Evolutionary conservation across 192 early-diverging fungal species (phyloP).

Genomic region (Dissophora globulifera): DNA sequence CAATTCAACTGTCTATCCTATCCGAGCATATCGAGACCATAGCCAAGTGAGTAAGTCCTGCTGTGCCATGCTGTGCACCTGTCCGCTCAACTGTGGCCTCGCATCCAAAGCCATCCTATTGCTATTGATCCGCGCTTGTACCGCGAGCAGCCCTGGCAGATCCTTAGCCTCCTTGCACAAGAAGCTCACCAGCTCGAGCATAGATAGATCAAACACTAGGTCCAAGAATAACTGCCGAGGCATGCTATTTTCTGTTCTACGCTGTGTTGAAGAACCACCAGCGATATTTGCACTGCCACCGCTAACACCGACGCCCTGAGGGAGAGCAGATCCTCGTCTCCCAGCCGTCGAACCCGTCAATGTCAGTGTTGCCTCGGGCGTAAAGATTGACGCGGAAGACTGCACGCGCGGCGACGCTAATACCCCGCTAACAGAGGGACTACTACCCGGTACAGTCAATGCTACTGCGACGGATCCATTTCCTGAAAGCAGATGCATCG

Average conservation of each 20-base stretch:
- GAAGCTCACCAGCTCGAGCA: conserved; percentile 34
- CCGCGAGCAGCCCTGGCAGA: not conserved
- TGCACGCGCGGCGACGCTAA: conserved; percentile 2
- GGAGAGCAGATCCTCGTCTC: too few species aligned
- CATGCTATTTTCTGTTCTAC: not conserved
- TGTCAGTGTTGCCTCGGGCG: not conserved
- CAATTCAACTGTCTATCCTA: conserved; percentile 14
- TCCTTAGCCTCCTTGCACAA: conserved; percentile 31
- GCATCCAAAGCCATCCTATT: conserved; percentile 42
- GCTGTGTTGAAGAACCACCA: too few species aligned
- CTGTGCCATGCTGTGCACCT: conserved; percentile 35
- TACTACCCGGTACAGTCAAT: too few species aligned
- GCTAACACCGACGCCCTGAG: too few species aligned
- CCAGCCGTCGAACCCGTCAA: too few species aligned
- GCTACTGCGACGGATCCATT: not conserved
- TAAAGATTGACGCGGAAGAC: conserved; percentile 5
- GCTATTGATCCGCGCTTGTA: conserved; percentile 24
- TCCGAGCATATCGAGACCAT: conserved; percentile 9
- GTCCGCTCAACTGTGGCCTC: too few species aligned
- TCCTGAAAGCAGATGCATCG: not conserved
- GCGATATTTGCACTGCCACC: too few species aligned
- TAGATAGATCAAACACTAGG: conserved; percentile 25
- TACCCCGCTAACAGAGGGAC: too few species aligned
- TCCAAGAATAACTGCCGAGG: conserved; percentile 27
- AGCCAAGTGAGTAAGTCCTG: conserved; percentile 35